Evolutionary conservation across 192 early-diverging fungal species (phyloP).

Genomic region (Piromyces finnis): DNA sequence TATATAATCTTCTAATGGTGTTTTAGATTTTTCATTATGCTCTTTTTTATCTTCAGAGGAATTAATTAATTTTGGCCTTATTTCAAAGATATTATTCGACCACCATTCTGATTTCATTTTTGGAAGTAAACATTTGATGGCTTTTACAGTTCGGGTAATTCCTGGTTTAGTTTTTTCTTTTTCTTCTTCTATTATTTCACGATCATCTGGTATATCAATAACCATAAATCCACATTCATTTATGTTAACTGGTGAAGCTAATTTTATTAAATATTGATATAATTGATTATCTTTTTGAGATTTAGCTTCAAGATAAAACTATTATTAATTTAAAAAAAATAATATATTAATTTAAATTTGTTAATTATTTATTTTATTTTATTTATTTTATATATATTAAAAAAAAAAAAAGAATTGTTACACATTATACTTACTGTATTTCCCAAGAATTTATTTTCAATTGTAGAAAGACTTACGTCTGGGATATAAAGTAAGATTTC

Average conservation of each 20-base stretch:
- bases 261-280: background rate
- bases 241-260: background rate
- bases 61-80: background rate
- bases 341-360: too few species aligned
- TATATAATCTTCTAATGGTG: background rate
- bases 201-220: background rate
- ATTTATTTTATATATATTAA: too few species aligned
- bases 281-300: background rate
- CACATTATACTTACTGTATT: too few species aligned
- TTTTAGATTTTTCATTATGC: too few species aligned
- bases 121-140: background rate
- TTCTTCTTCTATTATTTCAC: background rate
- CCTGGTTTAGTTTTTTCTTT: background rate
- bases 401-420: too few species aligned
- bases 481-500: background rate
- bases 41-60: background rate
- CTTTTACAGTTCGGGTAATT: background rate
- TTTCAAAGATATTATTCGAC: background rate
- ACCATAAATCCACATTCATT: background rate
- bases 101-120: background rate
- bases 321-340: background rate
- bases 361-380: too few species aligned
- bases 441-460: background rate
- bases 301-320: background rate
- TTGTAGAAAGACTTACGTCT: background rate